Conservation (phyloP, 2,329 filamentous ascomycete genomes). For the Fusarium miscanthi region DNA sequence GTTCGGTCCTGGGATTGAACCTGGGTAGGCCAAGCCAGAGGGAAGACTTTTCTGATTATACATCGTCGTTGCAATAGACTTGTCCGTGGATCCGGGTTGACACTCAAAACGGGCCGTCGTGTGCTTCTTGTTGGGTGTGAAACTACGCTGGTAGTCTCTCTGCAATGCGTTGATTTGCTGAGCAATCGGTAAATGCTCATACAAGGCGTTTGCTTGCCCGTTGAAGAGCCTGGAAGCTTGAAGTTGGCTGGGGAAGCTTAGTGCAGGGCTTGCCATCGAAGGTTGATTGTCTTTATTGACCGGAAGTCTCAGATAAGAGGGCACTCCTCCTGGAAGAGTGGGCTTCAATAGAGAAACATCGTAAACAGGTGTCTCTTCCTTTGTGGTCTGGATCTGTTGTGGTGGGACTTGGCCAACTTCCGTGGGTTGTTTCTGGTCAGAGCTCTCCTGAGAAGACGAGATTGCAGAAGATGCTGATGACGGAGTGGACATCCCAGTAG, state of each 20-base stretch:
- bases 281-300: background rate
- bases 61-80: slow-evolving; percentile 18
- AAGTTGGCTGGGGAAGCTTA: background rate
- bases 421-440: background rate
- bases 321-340: background rate
- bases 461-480: background rate
- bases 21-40: background rate
- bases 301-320: slow-evolving; percentile 3
- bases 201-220: background rate
- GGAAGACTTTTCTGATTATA: background rate
- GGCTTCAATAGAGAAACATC: slow-evolving; percentile 4
- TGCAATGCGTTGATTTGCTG: background rate
- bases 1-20: background rate
- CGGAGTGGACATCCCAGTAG: background rate
- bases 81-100: slow-evolving; percentile 22
- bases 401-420: background rate
- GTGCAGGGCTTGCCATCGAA: background rate
- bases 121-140: background rate
- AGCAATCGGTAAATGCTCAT: slow-evolving; percentile 11
- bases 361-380: background rate
- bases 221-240: background rate
- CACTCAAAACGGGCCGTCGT: slow-evolving; percentile 23
- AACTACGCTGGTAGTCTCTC: slow-evolving; percentile 10
- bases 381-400: background rate
- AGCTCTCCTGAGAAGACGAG: background rate